These are phyloP conservation scores for Calamus simplicifolius DNA, from an alignment of 176 grass and related monocot species.

Conservation along the genomic window DNA sequence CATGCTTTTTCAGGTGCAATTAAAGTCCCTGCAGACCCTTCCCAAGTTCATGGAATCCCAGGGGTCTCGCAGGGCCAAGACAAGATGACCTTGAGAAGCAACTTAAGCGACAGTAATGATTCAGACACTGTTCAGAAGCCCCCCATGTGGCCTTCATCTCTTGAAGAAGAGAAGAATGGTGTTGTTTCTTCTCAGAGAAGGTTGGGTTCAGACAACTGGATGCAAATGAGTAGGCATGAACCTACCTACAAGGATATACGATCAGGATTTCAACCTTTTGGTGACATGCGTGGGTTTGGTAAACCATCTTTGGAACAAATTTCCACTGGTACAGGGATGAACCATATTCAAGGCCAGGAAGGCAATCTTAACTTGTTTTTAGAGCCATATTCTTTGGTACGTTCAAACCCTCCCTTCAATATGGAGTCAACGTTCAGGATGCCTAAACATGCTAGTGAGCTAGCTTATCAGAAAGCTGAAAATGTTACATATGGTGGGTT, in stretches of 20 bases:
- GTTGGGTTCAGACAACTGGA: constrained; percentile 38
- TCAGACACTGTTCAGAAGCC: constrained; percentile 62
- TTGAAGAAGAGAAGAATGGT: constrained; percentile 24
- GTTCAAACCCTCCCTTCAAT: constrained; percentile 31
- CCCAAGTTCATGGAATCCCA: constrained; percentile 38
- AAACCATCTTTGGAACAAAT: constrained; percentile 49
- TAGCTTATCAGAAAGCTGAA: constrained; percentile 31
- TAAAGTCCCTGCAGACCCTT: constrained; percentile 38
- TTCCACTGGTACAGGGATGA: constrained; percentile 22
- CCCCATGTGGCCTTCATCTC: constrained; percentile 48
- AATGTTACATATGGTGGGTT: constrained; percentile 28
- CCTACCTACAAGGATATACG: constrained; percentile 35
- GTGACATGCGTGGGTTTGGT: constrained; percentile 35
- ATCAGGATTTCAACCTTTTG: constrained; percentile 26
- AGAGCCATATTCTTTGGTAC: constrained; percentile 36
- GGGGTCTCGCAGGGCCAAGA: constrained; percentile 79
- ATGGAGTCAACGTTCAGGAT: constrained; percentile 40
- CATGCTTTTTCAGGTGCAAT: constrained; percentile 22
- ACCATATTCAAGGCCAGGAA: constrained; percentile 38
- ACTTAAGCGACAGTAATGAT: constrained; percentile 41
- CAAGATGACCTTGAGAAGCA: constrained; percentile 45
- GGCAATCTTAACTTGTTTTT: constrained; percentile 21
- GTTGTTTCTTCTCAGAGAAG: constrained; percentile 31
- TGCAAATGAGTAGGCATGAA: constrained; percentile 46
- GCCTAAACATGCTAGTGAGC: constrained; percentile 16